Base-by-base conservation (phyloP, 2,329 filamentous ascomycete genomes). In the Stachybotrys echinatus region DNA sequence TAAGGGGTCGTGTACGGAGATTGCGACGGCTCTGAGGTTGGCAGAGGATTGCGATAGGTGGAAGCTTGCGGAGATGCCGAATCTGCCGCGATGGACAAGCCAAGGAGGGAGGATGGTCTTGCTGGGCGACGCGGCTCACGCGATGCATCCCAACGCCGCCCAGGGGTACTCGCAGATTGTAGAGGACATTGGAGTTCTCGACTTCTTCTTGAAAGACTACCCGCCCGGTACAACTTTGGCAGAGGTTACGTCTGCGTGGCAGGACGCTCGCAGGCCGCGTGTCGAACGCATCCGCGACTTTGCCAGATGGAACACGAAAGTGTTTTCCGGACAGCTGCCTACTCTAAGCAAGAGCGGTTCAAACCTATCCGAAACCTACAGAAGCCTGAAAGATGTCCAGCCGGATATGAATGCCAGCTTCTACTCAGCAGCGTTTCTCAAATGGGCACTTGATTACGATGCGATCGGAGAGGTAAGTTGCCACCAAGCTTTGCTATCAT, bases 21-120 rank as follows among this genome's bases (percentile, higher is more conserved):
- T 59, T 20, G 47, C 50, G 18, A 52, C 50, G 37, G 49, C 45
- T 2, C 47, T 59, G 12, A 42, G 46, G 3, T 23, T 51, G 17
- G 49, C 56, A 7, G 37, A 50, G 2, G n/a, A 49, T 12, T 58
- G 57, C 42, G 56, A 57, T 23, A 51, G 57, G 34, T 59, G 57
- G 56, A 54, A 49, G 34, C 49, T 59, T 2, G 53, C 56, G n/a
- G 57, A 58, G 48, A 51, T 58, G 27, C 56, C 57, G 2, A 47
- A 58, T 23, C 50, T 57, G 3, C 56, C 57, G 21, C 55, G 57
- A 2, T 59, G 57, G 57, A 50, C 52, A 2, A 58, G 56, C 42
- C 27, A 48, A 37, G 52, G 47, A 0, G 54, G 56, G 6, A 52
- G 56, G 17, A 47, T 58, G 5, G 27, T 54, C 10, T 44, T 58